A percentile compares a stretch with the other conserved stretches of the same genome.
Conservation (phyloP, 345 rosid genomes). For the Punica granatum region DNA sequence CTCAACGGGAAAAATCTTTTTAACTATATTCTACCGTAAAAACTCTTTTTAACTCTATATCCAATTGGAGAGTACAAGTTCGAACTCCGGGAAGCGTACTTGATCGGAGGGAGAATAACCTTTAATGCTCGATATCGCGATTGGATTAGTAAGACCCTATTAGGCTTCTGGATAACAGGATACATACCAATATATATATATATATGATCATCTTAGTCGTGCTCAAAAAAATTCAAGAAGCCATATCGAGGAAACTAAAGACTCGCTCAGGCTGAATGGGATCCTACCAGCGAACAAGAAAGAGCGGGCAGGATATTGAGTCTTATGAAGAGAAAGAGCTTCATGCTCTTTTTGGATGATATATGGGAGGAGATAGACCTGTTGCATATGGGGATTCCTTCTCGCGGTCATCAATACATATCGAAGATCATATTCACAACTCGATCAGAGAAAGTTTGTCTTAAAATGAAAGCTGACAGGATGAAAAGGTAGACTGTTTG, state of each 20-base stretch:
- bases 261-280: slow-evolving; percentile 2
- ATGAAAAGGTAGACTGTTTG: slow-evolving; percentile 10
- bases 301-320: not conserved
- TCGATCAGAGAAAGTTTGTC: slow-evolving; percentile 11
- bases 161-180: too few relatives aligned
- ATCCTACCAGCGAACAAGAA: not conserved
- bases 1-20: too few relatives aligned
- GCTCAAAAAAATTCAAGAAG: not conserved
- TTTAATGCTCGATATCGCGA: too few relatives aligned
- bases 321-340: not conserved
- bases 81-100: too few relatives aligned
- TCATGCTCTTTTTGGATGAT: slow-evolving; percentile 21
- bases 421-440: slow-evolving; percentile 17
- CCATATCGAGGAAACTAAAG: slow-evolving; percentile 5
- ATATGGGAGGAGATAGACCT: slow-evolving; percentile 7
- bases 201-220: too few relatives aligned
- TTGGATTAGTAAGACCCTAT: too few relatives aligned
- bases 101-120: too few relatives aligned
- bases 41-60: too few relatives aligned
- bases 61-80: too few relatives aligned
- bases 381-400: not conserved
- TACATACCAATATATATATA: too few relatives aligned
- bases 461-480: not conserved
- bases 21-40: too few relatives aligned
- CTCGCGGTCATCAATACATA: not conserved